Percentiles rank a stretch among this genome's conserved stretches.
phyloP scores from a whole-genome alignment of 2,329 filamentous ascomycete genomes.

The Paracamarosporium sp. region DNA sequence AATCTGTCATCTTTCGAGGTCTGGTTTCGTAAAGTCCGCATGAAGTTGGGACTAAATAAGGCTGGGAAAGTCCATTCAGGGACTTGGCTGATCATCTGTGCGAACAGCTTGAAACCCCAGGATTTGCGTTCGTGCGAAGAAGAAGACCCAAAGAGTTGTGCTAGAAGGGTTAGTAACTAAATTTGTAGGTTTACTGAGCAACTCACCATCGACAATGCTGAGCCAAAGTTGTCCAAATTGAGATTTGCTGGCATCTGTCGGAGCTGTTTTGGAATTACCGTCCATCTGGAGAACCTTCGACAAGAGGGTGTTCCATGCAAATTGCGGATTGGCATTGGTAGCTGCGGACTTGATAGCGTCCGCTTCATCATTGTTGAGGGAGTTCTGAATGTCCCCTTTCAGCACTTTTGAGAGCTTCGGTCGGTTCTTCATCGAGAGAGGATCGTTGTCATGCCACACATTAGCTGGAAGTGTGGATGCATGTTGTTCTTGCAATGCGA shows the following conservation, averaged over 20 bases:
- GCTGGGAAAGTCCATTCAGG: constrained; percentile 58
- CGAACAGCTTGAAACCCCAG: constrained; percentile 87
- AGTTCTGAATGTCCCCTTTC: constrained; percentile 71
- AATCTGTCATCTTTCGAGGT: constrained; percentile 43
- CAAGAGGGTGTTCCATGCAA: constrained; percentile 87
- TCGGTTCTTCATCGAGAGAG: constrained; percentile 73
- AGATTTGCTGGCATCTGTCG: constrained; percentile 42
- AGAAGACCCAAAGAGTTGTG: constrained; percentile 80
- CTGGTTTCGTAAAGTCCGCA: constrained; percentile 58
- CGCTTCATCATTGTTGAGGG: constrained; percentile 51
- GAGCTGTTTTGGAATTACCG: constrained; percentile 27
- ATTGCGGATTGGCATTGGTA: constrained; percentile 82
- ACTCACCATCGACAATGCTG: constrained; percentile 82
- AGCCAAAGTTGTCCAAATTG: constrained; percentile 83
- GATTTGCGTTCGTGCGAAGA: constrained; percentile 90
- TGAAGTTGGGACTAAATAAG: constrained; percentile 83
- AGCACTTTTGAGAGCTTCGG: constrained; percentile 75
- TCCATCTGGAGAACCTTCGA: constrained; percentile 39
- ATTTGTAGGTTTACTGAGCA: neutral
- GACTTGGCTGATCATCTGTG: constrained; percentile 69
- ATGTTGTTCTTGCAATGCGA: constrained; percentile 71
- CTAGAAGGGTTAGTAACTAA: constrained; percentile 51
- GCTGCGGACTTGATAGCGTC: constrained; percentile 68
- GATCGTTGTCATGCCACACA: constrained; percentile 76
- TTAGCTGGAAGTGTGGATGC: constrained; percentile 69